A percentile compares a stretch with the other conserved stretches of the same genome.
Evolutionary conservation across 2,329 filamentous ascomycete genomes (phyloP).

Genomic region (Xylaria digitata): DNA sequence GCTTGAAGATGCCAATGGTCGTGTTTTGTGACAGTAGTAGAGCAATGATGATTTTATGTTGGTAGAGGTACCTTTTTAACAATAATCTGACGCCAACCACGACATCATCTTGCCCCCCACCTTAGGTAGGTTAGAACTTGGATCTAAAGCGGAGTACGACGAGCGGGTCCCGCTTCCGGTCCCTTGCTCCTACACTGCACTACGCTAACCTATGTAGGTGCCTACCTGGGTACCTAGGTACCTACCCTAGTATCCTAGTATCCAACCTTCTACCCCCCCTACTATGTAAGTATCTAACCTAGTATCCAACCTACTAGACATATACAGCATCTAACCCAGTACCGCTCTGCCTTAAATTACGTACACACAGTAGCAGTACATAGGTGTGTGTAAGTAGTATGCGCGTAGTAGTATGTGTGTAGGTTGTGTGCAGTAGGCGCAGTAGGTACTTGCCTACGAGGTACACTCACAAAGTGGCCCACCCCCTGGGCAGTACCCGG

Average conservation of each 20-base stretch:
- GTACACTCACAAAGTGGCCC: too few species aligned
- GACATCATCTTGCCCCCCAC: slow-evolving; percentile 33
- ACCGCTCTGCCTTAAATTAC: too few species aligned
- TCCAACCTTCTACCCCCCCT: too few species aligned
- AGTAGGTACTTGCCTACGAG: too few species aligned
- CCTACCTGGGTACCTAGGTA: not conserved
- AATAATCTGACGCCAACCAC: slow-evolving; percentile 26
- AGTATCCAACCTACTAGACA: too few species aligned
- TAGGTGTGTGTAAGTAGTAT: too few species aligned
- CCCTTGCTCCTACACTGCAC: not conserved
- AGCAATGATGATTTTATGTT: slow-evolving; percentile 16
- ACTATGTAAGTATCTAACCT: too few species aligned
- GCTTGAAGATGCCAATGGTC: not conserved
- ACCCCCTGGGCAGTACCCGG: too few species aligned
- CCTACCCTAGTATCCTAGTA: not conserved
- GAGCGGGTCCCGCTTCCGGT: slow-evolving; percentile 13
- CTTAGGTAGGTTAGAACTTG: not conserved
- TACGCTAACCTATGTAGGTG: not conserved
- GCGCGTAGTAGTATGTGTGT: too few species aligned
- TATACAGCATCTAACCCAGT: too few species aligned
- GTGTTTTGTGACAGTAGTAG: slow-evolving; percentile 10
- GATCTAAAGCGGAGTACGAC: slow-evolving; percentile 10
- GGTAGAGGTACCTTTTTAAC: slow-evolving; percentile 2
- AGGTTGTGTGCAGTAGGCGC: too few species aligned
- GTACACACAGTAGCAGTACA: too few species aligned